A percentile compares a stretch with the other conserved stretches of the same genome.
Evolutionary conservation across 179 eudicot species (phyloP).

Genomic region (Camellia oleifera): DNA sequence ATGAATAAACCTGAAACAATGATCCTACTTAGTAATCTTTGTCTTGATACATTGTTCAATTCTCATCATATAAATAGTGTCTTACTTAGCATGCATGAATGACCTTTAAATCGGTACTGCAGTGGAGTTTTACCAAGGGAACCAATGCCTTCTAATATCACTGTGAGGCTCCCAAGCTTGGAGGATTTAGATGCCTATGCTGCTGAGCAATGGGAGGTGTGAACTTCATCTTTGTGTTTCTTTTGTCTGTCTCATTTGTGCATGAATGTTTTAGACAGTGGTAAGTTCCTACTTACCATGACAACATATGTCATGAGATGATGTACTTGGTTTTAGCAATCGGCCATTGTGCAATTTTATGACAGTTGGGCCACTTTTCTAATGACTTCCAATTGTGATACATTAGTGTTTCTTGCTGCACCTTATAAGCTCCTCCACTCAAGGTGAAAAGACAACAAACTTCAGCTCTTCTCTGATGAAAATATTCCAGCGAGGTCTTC

Average conservation of each 20-base stretch:
- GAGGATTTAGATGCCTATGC: conserved; percentile 85
- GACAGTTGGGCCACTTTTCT: conserved; percentile 16
- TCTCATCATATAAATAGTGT: background rate
- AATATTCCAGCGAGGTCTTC: conserved; percentile 87
- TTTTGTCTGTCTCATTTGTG: conserved; percentile 16
- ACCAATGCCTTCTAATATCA: conserved; percentile 63
- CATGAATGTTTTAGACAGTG: background rate
- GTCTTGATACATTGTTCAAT: background rate
- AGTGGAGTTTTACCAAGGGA: conserved; percentile 90
- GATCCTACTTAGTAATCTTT: conserved; percentile 5
- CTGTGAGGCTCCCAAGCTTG: conserved; percentile 75
- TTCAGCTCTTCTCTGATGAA: conserved; percentile 94
- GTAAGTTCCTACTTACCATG: conserved; percentile 5
- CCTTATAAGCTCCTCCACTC: conserved; percentile 73
- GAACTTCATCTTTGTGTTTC: conserved; percentile 17
- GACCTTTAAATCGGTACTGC: conserved; percentile 30
- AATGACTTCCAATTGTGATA: conserved; percentile 22
- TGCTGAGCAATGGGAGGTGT: conserved; percentile 89
- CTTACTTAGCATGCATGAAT: background rate
- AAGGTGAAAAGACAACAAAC: conserved; percentile 68
- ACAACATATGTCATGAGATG: conserved; percentile 11
- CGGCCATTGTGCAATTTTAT: conserved; percentile 19
- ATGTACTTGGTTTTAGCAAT: conserved; percentile 15
- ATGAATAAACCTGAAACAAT: conserved; percentile 2
- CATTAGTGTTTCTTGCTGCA: conserved; percentile 87